Base-by-base conservation (phyloP, 495 filamentous ascomycete genomes). In the Daldinia loculata region DNA sequence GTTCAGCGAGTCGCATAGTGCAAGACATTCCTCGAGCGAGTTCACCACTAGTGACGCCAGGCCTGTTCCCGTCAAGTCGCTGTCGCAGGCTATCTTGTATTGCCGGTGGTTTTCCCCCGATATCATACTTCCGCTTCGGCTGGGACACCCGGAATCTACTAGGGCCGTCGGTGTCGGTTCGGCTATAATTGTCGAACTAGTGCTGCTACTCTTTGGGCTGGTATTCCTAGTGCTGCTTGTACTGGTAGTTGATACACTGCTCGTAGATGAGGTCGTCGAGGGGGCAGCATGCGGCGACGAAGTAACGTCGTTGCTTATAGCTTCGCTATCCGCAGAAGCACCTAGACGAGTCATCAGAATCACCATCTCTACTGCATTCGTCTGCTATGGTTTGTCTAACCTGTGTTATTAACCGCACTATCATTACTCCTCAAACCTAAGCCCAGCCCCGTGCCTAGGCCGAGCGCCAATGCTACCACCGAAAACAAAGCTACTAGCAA, bases 1-100 rank as follows among this genome's bases (percentile, higher is more conserved):
- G 26, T 70, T 70, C 30, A 70, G 30, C 29, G 67, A 70, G 39
- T 70, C 67, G 61, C 61, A 70, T n/a, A 70, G n/a, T 45, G 34
- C 36, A 26, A 70, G 30, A 27, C 67, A 70, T 27, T 70, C 55
- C 12, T 70, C 61, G 0, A 70, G 38, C 1, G 67, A 70, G 29
- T 30, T 61, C 27, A 48, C 50, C 9, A 56, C 45, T 30, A 65
- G 38, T 19, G 53, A 45, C 11, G 61, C 61, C 12, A 45, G 55
- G 36, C 38, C 12, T 15, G 24, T 60, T 36, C 67, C 67, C 61
- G 61, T 70, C 55, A 70, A 32, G 61, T 70, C 67, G 67, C 61
- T 64, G 22, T 65, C 24, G 19, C 67, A 70, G 19, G 53, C 61
- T 9, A 70, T n/a, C 12, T 48, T 59, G 48, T 70, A 70, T 19